phyloP scores from a whole-genome alignment of 768 basidiomycete species.

The Phanerochaete carnosa region DNA sequence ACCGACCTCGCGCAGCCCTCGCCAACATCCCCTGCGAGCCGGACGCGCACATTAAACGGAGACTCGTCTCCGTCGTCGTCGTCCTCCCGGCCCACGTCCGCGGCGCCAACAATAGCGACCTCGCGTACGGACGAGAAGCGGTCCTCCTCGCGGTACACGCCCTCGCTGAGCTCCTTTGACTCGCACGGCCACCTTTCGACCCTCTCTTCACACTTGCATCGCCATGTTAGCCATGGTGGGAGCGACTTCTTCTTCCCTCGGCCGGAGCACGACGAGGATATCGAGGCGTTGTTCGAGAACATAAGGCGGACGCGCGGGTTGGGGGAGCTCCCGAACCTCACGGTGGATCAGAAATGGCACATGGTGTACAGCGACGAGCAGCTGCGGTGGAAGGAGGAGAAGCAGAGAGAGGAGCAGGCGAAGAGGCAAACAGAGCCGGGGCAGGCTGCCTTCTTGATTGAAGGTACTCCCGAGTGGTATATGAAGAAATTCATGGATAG shows the following conservation, averaged over 20 bases:
- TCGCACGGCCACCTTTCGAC: slow-evolving; percentile 55
- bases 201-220: slow-evolving; percentile 29
- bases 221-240: slow-evolving; percentile 28
- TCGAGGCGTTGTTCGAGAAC: slow-evolving; percentile 77
- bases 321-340: slow-evolving; percentile 52
- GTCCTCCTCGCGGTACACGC: slow-evolving; percentile 62
- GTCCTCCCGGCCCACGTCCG: slow-evolving; percentile 26
- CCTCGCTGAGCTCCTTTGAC: slow-evolving; percentile 51
- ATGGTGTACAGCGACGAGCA: slow-evolving; percentile 84
- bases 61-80: slow-evolving; percentile 12
- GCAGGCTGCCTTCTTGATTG: slow-evolving; percentile 47
- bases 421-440: slow-evolving; percentile 60
- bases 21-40: slow-evolving; percentile 27
- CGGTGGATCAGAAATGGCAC: slow-evolving; percentile 88
- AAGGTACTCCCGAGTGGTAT: slow-evolving; percentile 89
- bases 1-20: slow-evolving; percentile 49
- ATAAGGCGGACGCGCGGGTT: slow-evolving; percentile 71
- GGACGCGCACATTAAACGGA: slow-evolving; percentile 11
- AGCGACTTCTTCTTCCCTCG: slow-evolving; percentile 72
- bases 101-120: slow-evolving; percentile 38
- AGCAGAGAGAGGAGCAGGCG: slow-evolving; percentile 57
- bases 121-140: slow-evolving; percentile 56
- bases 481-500: slow-evolving; percentile 87
- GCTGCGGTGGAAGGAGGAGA: slow-evolving; percentile 73
- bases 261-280: slow-evolving; percentile 72